These are phyloP conservation scores for Phlebopus sp. DNA, from an alignment of 1,284 basidiomycete genomes.

Conservation along the genomic window DNA sequence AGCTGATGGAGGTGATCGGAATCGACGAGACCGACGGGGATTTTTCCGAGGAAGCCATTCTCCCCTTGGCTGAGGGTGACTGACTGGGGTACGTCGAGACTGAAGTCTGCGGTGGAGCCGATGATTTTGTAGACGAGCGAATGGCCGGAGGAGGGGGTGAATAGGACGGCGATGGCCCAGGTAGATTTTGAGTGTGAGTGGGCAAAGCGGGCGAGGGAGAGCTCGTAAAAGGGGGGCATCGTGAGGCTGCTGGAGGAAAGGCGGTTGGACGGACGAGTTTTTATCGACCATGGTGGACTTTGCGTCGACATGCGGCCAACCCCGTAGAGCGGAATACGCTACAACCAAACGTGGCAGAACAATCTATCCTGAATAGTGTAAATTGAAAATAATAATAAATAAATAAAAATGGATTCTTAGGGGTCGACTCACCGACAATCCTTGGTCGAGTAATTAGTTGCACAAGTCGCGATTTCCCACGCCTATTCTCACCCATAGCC, in stretches of 20 bases:
- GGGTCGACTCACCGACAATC: constrained; percentile 9
- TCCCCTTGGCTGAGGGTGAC: constrained; percentile 31
- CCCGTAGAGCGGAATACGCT: constrained; percentile 5
- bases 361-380: constrained; percentile 35
- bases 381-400: too few relatives aligned
- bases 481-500: constrained; percentile 7
- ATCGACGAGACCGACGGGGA: constrained; percentile 25
- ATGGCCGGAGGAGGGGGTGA: constrained; percentile 27
- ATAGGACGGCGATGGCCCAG: constrained; percentile 30
- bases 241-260: too few relatives aligned
- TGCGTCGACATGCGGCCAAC: too few relatives aligned
- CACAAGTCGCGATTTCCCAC: constrained; percentile 18
- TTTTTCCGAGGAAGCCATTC: constrained; percentile 24
- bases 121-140: constrained; percentile 32
- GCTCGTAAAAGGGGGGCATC: constrained; percentile 34
- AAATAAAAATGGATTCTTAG: constrained; percentile 17
- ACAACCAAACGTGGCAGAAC: constrained; percentile 22
- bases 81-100: constrained; percentile 30
- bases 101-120: constrained; percentile 28
- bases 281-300: too few relatives aligned
- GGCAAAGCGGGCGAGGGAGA: constrained; percentile 28
- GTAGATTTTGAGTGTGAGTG: constrained; percentile 18
- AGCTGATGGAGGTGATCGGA: constrained; percentile 27
- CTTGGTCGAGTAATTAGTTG: neutral
- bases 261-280: too few relatives aligned